Evolutionary conservation across 2,329 filamentous ascomycete species (phyloP).

Genomic region (Calonectria fujianensis): DNA sequence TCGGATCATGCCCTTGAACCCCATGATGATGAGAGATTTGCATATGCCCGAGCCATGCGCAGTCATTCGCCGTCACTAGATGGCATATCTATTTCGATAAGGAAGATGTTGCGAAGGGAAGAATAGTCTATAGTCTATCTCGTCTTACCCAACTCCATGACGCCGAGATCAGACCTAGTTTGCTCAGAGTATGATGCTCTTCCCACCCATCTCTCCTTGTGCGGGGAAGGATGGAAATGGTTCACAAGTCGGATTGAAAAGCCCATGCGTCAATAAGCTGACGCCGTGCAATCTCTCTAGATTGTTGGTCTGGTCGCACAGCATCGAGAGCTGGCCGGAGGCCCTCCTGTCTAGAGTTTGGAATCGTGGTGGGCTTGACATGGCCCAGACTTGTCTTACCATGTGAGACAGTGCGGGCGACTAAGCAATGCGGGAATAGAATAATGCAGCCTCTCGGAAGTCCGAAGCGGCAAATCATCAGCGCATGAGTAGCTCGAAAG

Average conservation of each 20-base stretch:
- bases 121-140: neutral
- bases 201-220: neutral
- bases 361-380: slow-evolving; percentile 6
- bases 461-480: neutral
- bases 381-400: slow-evolving; percentile 6
- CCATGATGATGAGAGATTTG: slow-evolving; percentile 2
- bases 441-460: neutral
- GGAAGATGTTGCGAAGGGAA: neutral
- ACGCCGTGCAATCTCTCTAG: neutral
- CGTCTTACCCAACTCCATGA: neutral
- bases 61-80: neutral
- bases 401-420: slow-evolving; percentile 1
- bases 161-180: neutral
- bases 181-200: no score
- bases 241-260: neutral
- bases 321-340: neutral
- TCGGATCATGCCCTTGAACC: neutral
- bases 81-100: neutral
- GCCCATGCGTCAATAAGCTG: neutral
- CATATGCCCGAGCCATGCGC: neutral
- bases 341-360: neutral
- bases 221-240: neutral
- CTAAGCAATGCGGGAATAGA: neutral
- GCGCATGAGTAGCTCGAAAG: neutral
- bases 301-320: neutral